A percentile compares a stretch with the other conserved stretches of the same genome.
phyloP scores from a whole-genome alignment of 2,329 filamentous ascomycete genomes.

The Pseudogymnoascus verrucosus region DNA sequence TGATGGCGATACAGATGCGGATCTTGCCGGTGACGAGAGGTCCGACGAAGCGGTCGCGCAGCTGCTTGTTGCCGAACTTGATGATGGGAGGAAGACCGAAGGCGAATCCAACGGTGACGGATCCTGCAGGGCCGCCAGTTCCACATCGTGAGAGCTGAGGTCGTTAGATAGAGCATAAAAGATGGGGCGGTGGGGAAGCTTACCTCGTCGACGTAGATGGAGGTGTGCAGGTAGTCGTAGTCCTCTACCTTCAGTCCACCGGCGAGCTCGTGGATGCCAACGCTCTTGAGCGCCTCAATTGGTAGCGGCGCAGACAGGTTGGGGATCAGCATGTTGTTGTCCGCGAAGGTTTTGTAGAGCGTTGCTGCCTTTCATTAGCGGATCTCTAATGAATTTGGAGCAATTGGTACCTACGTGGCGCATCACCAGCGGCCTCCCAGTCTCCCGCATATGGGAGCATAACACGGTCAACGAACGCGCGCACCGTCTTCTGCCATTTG shows the following conservation, averaged over 20 bases:
- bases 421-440: conserved; percentile 54
- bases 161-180: conserved; percentile 9
- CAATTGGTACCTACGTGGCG: conserved; percentile 15
- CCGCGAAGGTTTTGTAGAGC: conserved; percentile 56
- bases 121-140: conserved; percentile 52
- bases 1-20: conserved; percentile 68
- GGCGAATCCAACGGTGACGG: conserved; percentile 61
- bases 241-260: conserved; percentile 62
- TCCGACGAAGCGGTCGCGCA: conserved; percentile 60
- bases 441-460: conserved; percentile 55
- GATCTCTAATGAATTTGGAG: neutral
- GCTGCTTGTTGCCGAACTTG: conserved; percentile 54
- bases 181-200: neutral
- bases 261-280: conserved; percentile 58
- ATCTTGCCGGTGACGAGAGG: conserved; percentile 59
- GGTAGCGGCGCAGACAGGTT: conserved; percentile 62
- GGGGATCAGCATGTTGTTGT: conserved; percentile 62
- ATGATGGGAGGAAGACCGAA: conserved; percentile 66
- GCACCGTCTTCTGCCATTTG: conserved; percentile 59
- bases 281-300: conserved; percentile 54
- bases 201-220: conserved; percentile 63
- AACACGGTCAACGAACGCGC: conserved; percentile 56
- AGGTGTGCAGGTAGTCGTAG: conserved; percentile 62
- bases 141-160: conserved; percentile 54
- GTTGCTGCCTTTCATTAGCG: conserved; percentile 40